Conservation (phyloP, 1,284 basidiomycete genomes). For the Boletus calvinii region DNA sequence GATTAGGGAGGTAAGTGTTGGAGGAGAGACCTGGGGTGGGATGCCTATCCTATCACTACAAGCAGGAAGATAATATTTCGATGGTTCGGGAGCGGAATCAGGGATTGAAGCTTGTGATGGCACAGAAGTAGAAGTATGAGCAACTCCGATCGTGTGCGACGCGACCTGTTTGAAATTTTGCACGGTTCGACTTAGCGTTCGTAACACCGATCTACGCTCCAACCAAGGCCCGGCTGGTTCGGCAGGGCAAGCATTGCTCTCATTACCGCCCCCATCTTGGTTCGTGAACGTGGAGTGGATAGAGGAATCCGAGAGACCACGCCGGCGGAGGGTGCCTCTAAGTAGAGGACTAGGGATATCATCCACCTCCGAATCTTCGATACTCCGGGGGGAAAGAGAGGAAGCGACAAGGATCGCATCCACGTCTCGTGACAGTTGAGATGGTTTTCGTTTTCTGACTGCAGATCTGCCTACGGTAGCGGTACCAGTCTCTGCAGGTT, state of each 20-base stretch:
- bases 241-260: conserved; percentile 5
- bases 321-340: conserved; percentile 69
- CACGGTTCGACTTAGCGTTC: conserved; percentile 34
- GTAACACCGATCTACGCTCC: conserved; percentile 32
- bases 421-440: conserved; percentile 60
- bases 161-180: conserved; percentile 35
- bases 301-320: conserved; percentile 87
- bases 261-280: conserved; percentile 38
- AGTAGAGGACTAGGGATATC: conserved; percentile 44
- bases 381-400: conserved; percentile 29
- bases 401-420: conserved; percentile 75
- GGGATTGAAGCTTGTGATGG: conserved; percentile 5
- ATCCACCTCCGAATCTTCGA: conserved; percentile 39
- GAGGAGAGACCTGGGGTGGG: conserved; percentile 27
- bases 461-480: conserved; percentile 26
- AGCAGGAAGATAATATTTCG: not conserved
- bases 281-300: conserved; percentile 79
- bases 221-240: conserved; percentile 12
- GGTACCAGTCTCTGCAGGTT: conserved; percentile 17
- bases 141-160: conserved; percentile 33
- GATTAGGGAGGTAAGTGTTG: conserved; percentile 29
- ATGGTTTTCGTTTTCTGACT: conserved; percentile 27
- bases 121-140: conserved; percentile 5
- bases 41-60: conserved; percentile 2
- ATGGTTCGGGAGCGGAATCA: not conserved